Base-by-base conservation (phyloP, 2,329 filamentous ascomycete genomes). In the Mycosphaerelloides madeirae region DNA sequence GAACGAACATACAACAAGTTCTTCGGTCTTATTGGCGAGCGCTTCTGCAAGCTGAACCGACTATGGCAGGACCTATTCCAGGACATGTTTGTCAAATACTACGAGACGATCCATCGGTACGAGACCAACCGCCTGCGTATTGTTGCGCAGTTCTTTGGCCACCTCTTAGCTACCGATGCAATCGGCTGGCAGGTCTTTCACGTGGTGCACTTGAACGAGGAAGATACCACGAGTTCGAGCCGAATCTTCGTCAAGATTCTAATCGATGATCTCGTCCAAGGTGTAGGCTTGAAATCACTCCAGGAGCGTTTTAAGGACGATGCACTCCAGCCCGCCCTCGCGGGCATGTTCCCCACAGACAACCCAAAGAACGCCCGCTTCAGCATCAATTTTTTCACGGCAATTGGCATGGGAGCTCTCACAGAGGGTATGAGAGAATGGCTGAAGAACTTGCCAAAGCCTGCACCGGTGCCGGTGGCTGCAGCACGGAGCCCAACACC, bases 301-400 rank as follows among this genome's bases (percentile, higher is more conserved):
- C 82, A 85, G 56, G 78, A 82, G 35, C 80, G 86, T 14, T 77
- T 96, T 68, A 80, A 77, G 54, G 89, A 95, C 56, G 85, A 93
- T 33, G 77, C 81, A 38, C 74, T 97, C 31, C 82, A 84, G 49
- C 81, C 88, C 38, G 85, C 80, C 63, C 80, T 96, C 47, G 80
- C 84, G 31, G 91, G 91, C 22, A 72, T 98, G 33, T 97, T 98
- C 75, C 93, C 93, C 0, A 84, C 75, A 49, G 90, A 97, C 65
- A 87, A 89, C 60, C 81, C 89, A 18, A 83, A 87, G 62, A 93
- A 96, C 68, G 89, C 90, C 31, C 83, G 91, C 42, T 98, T 98
- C 74, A 87, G 90, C 39, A 95, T 98, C 81, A 98, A 98, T 70
- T 98, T 96, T 76, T 97, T 98, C 67, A 98, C 93, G 8, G 93